Evolutionary conservation across 2,329 filamentous ascomycete genomes (phyloP).

Genomic region (Colletotrichum australisinense): DNA sequence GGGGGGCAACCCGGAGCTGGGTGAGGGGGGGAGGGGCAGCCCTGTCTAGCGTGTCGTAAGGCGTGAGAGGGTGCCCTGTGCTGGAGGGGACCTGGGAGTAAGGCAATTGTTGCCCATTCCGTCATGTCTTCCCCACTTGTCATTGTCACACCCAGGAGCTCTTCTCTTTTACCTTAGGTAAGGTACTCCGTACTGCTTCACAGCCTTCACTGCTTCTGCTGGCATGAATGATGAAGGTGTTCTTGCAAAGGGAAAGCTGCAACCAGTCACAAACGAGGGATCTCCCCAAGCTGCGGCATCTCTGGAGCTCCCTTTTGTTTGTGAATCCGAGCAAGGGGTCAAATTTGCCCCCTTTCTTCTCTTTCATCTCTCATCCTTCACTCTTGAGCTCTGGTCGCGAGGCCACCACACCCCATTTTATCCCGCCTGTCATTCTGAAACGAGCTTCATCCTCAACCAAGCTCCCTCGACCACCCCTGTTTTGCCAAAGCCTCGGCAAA

Average conservation of each 20-base stretch:
- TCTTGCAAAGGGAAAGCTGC: neutral
- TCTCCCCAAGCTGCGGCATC: slow-evolving; percentile 8
- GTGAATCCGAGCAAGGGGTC: neutral
- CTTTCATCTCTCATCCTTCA: no score
- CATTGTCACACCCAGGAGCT: neutral
- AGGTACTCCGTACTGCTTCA: no score
- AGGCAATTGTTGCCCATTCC: neutral
- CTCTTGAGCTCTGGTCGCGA: neutral
- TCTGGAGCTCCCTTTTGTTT: neutral
- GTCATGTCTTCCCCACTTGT: neutral
- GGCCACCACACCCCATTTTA: neutral
- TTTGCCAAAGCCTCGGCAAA: neutral
- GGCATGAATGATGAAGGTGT: no score
- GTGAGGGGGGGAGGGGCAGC: slow-evolving; percentile 8
- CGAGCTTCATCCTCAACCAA: slow-evolving; percentile 28
- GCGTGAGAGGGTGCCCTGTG: neutral
- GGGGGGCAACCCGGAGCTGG: neutral
- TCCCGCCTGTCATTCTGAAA: slow-evolving; percentile 28
- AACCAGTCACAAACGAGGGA: neutral
- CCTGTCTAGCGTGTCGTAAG: neutral
- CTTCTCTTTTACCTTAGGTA: no score
- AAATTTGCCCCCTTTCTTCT: neutral
- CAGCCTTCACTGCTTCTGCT: no score
- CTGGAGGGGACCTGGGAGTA: neutral
- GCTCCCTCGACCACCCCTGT: slow-evolving; percentile 1